Conservation (phyloP, 2,329 filamentous ascomycete species). For the Geosmithia putterillii region DNA sequence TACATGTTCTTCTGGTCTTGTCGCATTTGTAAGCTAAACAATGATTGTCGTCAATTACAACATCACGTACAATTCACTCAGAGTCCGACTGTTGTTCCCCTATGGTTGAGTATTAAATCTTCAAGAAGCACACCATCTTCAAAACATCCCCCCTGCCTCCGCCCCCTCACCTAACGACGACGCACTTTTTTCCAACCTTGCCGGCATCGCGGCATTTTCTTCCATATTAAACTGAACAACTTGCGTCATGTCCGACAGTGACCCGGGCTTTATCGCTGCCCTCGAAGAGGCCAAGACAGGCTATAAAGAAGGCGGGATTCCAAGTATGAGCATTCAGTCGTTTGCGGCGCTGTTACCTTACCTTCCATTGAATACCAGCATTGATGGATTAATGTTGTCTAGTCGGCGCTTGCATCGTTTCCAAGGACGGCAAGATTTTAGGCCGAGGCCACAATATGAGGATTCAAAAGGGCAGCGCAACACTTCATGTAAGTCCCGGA, state of each 20-base stretch:
- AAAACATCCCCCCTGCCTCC: too few species aligned
- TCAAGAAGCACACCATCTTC: too few species aligned
- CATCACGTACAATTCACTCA: too few species aligned
- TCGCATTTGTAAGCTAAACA: too few species aligned
- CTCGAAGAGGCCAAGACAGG: conserved; percentile 3
- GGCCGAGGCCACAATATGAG: conserved; percentile 66
- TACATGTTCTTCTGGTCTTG: too few species aligned
- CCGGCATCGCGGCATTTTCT: too few species aligned
- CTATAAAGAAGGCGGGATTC: conserved; percentile 1
- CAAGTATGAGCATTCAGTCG: conserved; percentile 9
- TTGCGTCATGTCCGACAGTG: conserved; percentile 1
- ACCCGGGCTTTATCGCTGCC: conserved; percentile 3
- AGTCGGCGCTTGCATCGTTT: conserved; percentile 46
- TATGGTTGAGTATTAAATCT: too few species aligned
- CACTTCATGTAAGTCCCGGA: conserved; percentile 48
- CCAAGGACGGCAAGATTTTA: conserved; percentile 55
- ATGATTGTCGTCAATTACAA: too few species aligned
- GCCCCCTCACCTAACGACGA: too few species aligned
- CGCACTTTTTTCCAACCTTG: too few species aligned
- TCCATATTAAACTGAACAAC: not conserved
- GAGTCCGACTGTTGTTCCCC: too few species aligned
- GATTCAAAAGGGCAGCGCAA: conserved; percentile 58
- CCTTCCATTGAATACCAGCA: not conserved
- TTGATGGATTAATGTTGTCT: not conserved
- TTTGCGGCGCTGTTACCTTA: not conserved